Conservation (phyloP, 1,284 basidiomycete species). For the Athelia psychrophila region DNA sequence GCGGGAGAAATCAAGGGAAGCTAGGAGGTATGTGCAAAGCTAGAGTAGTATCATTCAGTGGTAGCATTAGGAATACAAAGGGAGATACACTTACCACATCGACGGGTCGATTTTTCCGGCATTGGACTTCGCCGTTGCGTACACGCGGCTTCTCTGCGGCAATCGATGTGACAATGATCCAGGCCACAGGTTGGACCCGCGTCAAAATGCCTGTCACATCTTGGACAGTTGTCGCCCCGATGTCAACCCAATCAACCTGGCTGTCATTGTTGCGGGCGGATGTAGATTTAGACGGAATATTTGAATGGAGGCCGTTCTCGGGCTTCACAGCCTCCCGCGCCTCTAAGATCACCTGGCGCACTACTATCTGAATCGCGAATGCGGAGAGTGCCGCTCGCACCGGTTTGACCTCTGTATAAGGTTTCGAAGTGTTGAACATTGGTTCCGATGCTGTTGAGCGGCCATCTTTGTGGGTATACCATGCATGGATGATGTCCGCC, state of each 20-base stretch:
- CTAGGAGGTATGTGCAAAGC: constrained; percentile 1
- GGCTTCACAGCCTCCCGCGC: constrained; percentile 14
- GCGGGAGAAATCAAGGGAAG: constrained; percentile 2
- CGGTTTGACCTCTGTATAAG: constrained; percentile 13
- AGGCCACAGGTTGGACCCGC: constrained; percentile 12
- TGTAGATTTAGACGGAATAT: no score
- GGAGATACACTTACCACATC: constrained; percentile 2
- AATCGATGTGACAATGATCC: constrained; percentile 6
- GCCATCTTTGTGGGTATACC: constrained; percentile 3
- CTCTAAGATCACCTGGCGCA: constrained; percentile 13
- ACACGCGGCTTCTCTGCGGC: not conserved
- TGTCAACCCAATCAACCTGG: constrained; percentile 15
- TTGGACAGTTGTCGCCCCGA: constrained; percentile 14
- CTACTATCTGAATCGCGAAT: constrained; percentile 20
- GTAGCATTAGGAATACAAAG: not conserved
- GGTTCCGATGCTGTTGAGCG: not conserved
- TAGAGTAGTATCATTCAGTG: not conserved
- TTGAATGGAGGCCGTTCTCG: constrained; percentile 19
- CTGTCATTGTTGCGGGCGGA: not conserved
- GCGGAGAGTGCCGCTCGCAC: constrained; percentile 20
- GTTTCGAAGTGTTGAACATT: constrained; percentile 7
- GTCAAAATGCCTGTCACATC: constrained; percentile 8
- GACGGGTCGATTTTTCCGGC: constrained; percentile 2
- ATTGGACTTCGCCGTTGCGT: not conserved
- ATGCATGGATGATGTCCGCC: not conserved